phyloP scores from a whole-genome alignment of 192 early-diverging fungal species.

The Coemansia sp. region DNA sequence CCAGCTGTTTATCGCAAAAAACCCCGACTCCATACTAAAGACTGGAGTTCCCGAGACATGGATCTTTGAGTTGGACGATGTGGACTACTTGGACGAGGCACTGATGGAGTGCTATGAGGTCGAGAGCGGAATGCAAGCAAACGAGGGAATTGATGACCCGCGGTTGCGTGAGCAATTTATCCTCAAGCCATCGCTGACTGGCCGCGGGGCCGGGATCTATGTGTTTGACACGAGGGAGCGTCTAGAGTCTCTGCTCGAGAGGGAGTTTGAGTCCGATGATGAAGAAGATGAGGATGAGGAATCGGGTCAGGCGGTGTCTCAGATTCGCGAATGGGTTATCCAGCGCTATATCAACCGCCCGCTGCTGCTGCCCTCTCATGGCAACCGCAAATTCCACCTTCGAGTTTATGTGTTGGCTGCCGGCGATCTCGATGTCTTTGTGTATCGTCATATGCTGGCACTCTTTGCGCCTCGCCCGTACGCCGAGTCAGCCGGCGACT shows the following conservation, averaged over 20 bases:
- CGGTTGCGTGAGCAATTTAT: conserved; percentile 56
- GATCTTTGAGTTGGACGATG: conserved; percentile 63
- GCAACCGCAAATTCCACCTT: conserved; percentile 65
- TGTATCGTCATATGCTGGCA: conserved; percentile 64
- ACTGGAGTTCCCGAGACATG: conserved; percentile 62
- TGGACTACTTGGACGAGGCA: conserved; percentile 68
- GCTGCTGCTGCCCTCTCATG: conserved; percentile 42
- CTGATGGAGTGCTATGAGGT: conserved; percentile 69
- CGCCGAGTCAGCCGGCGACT: conserved; percentile 24
- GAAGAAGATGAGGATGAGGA: conserved; percentile 37
- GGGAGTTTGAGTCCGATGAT: conserved; percentile 45
- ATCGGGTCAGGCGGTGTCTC: conserved; percentile 42
- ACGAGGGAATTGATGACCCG: conserved; percentile 38
- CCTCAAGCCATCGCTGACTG: conserved; percentile 65
- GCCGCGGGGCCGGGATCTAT: conserved; percentile 62
- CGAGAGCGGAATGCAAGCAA: conserved; percentile 54
- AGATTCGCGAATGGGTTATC: conserved; percentile 70
- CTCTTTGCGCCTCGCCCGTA: conserved; percentile 63
- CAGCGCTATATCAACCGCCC: conserved; percentile 65
- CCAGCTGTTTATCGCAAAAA: conserved; percentile 57
- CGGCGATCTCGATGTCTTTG: conserved; percentile 60
- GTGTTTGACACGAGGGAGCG: conserved; percentile 61
- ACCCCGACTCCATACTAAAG: conserved; percentile 56
- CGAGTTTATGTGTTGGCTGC: conserved; percentile 63
- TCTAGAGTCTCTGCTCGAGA: conserved; percentile 52